These are phyloP conservation scores for Acer campestre DNA, from an alignment of 345 rosid species.

Conservation along the genomic window DNA sequence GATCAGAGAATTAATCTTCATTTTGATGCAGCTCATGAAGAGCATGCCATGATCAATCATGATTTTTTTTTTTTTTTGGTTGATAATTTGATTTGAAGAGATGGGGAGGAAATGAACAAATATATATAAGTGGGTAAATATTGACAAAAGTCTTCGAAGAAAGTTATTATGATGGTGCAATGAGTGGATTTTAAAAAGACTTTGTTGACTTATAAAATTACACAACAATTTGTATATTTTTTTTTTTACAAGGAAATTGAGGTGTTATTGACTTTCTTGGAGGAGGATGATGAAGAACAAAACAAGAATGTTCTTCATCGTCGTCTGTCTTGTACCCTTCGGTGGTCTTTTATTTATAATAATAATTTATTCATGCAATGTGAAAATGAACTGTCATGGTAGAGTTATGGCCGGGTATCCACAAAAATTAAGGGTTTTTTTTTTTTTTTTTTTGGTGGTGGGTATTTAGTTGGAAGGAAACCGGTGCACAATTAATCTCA, in stretches of 20 bases:
- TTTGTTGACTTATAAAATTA: too few species aligned
- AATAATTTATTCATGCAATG: slow-evolving; percentile 10
- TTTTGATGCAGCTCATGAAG: too few species aligned
- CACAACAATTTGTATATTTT: background rate
- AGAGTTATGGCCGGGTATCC: slow-evolving; percentile 8
- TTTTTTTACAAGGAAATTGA: background rate
- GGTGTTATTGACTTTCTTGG: slow-evolving; percentile 21
- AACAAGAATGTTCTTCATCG: slow-evolving; percentile 5
- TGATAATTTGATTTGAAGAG: too few species aligned
- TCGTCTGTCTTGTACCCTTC: background rate
- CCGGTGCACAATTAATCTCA: too few species aligned
- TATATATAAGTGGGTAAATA: too few species aligned
- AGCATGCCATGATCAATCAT: too few species aligned
- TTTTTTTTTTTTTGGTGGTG: background rate
- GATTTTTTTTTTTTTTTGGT: too few species aligned
- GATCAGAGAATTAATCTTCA: too few species aligned
- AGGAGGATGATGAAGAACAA: background rate
- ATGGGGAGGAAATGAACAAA: too few species aligned
- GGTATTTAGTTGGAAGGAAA: background rate
- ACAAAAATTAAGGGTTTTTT: slow-evolving; percentile 27
- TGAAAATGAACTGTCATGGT: background rate
- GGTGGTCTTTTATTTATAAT: background rate
- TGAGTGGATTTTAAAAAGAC: background rate
- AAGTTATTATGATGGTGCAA: slow-evolving; percentile 15
- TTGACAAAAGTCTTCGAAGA: too few species aligned